Evolutionary conservation across 148 eudicot genomes (phyloP).

Genomic region (Fagopyrum homotropicum): DNA sequence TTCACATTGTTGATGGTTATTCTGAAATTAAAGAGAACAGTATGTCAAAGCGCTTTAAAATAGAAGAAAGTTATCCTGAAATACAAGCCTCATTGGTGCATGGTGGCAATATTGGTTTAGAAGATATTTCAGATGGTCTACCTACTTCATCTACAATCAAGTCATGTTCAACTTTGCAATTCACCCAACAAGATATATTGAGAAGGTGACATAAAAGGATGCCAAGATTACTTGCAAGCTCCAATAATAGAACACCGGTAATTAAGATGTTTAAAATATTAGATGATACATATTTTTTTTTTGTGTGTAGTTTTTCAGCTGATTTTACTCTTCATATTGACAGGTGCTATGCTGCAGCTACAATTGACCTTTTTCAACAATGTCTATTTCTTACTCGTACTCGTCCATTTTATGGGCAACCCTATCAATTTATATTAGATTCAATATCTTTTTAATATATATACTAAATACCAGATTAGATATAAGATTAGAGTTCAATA

Average conservation of each 20-base stretch:
- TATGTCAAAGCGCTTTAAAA: conserved; percentile 26
- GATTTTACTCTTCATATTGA: conserved; percentile 4
- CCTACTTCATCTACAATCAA: conserved; percentile 28
- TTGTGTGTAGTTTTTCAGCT: not conserved
- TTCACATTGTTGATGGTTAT: conserved; percentile 26
- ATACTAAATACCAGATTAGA: too few relatives aligned
- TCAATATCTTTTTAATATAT: too few relatives aligned
- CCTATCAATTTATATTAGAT: too few relatives aligned
- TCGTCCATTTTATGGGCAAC: too few relatives aligned
- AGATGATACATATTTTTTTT: not conserved
- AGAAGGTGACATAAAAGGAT: conserved; percentile 43
- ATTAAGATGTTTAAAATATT: conserved; percentile 33
- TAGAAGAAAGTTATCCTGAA: conserved; percentile 17
- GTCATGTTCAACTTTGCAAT: conserved; percentile 56
- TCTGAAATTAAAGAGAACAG: conserved; percentile 27
- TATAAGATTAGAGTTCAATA: too few relatives aligned
- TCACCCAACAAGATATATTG: conserved; percentile 58
- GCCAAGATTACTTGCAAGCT: conserved; percentile 33
- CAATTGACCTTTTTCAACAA: conserved; percentile 68
- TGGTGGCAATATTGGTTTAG: conserved; percentile 21
- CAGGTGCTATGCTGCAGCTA: conserved; percentile 76
- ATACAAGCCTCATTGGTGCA: conserved; percentile 17
- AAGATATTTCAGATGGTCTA: conserved; percentile 31
- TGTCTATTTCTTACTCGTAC: too few relatives aligned
- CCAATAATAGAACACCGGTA: conserved; percentile 23